Base-by-base conservation (phyloP, 176 grass and related monocot genomes). In the Phragmites australis region DNA sequence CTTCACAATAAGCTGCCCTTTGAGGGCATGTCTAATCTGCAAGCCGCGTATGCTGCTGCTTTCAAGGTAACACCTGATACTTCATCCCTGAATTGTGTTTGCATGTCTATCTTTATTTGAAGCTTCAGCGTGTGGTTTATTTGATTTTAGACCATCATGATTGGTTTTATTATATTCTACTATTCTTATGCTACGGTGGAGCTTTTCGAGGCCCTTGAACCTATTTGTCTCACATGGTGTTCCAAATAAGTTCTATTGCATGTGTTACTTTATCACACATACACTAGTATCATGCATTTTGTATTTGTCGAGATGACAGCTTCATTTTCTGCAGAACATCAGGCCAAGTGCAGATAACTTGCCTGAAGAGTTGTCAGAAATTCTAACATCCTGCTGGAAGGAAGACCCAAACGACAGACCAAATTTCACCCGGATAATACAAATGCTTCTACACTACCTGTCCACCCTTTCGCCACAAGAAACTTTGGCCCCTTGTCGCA, bases 21-120 rank as follows among this genome's bases (percentile, higher is more conserved):
- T 21, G 92, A 99, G 88, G 96, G 96, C 62, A 99, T 99, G 96
- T 99, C 96, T 46, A 99, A 99, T 54, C 82, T 99, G 67, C 96
- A 99, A 89, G 96, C 96, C 57, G 96, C 96, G 1, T 99, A 99
- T 59, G 96, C 96, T 86, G 96, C 96, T 76, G 96, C 96, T 68
- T 98, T 99, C 86, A 99, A 99, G 88, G 96, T 94, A 89, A 89
- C 19, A 39, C 40, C 58, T 50, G 43, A 48, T 53, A 37, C 12
- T 57, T 76, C 32, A 42, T 55, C 32, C 29, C 48, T 65, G 25
- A 26, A 17, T 45, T 31, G 7, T 45, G 6, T 57, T 56, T 69
- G 50, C 34, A 9, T 54, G n/a, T 45, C 17, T 21, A n/a, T 70
- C 9, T 42, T 70, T 44, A 44, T 76, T 23, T 57, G 39, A 60